Evolutionary conservation across 139 green algal genomes (phyloP).

Genomic region (Haematococcus lacustris): DNA sequence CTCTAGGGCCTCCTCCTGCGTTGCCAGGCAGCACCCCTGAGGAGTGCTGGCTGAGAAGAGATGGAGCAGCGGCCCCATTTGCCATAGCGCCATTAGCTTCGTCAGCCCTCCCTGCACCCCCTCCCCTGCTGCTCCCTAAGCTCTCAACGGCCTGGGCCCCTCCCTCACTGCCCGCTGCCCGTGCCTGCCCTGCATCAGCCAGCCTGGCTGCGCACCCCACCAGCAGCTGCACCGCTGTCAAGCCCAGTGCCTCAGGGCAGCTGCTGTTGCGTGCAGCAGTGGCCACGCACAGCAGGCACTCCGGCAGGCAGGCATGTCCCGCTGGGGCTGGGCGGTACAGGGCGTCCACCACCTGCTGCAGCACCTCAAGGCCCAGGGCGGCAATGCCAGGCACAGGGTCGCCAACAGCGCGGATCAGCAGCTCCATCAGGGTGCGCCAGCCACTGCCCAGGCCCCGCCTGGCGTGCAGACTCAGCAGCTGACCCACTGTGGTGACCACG

Average conservation of each 20-base stretch:
- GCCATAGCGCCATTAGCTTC: no score
- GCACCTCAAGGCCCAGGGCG: background rate
- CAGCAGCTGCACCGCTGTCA: slow-evolving; percentile 11
- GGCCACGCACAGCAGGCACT: slow-evolving; percentile 6
- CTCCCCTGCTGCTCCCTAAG: no score
- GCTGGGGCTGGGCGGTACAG: slow-evolving; percentile 31
- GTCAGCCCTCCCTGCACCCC: no score
- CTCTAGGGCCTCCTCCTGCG: no score
- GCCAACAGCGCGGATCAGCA: slow-evolving; percentile 42
- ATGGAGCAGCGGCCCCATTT: no score
- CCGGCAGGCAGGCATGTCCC: slow-evolving; percentile 11
- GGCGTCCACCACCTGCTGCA: slow-evolving; percentile 39
- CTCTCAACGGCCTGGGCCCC: no score
- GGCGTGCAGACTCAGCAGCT: background rate
- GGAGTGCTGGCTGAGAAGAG: no score
- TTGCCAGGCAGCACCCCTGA: no score
- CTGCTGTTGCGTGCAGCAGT: background rate
- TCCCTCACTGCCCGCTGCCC: no score
- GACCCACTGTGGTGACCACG: background rate
- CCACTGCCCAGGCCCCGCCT: slow-evolving; percentile 46
- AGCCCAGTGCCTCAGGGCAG: background rate
- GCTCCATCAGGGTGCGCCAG: slow-evolving; percentile 53
- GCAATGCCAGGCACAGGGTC: slow-evolving; percentile 25
- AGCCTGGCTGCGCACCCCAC: background rate
- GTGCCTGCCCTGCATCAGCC: no score